These are phyloP conservation scores for Xylaria sp. DNA, from an alignment of 2,329 filamentous ascomycete genomes.

Conservation along the genomic window DNA sequence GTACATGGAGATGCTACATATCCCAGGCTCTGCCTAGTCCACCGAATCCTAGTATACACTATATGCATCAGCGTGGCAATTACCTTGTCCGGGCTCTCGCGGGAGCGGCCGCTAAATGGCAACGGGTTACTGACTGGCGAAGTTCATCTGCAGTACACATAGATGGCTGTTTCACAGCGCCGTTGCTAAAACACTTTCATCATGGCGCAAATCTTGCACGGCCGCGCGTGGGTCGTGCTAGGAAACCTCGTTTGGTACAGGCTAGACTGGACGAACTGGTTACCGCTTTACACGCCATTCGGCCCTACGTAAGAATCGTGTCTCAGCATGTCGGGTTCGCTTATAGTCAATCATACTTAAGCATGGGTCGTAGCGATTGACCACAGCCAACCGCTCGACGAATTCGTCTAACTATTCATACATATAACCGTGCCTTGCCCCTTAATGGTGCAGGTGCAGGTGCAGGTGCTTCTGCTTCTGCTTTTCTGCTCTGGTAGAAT, in stretches of 20 bases:
- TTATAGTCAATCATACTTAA: not conserved
- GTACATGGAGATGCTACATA: too few relatives aligned
- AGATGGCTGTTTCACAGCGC: conserved; percentile 8
- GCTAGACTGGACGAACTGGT: conserved; percentile 22
- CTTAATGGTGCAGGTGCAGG: too few relatives aligned
- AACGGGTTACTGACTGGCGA: conserved; percentile 15
- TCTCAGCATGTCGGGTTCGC: conserved; percentile 29
- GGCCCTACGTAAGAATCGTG: conserved; percentile 39
- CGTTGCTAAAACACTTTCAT: conserved; percentile 8
- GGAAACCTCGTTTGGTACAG: conserved; percentile 1
- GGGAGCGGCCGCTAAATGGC: conserved; percentile 15
- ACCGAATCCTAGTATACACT: too few relatives aligned
- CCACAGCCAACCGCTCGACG: not conserved
- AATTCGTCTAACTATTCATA: too few relatives aligned
- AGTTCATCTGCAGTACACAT: too few relatives aligned
- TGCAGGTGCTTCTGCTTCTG: too few relatives aligned
- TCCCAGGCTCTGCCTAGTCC: too few relatives aligned
- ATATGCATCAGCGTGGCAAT: not conserved
- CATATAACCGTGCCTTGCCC: too few relatives aligned
- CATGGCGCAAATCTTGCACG: conserved; percentile 27
- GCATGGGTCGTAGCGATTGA: conserved; percentile 5
- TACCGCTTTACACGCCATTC: conserved; percentile 31
- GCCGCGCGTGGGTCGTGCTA: conserved; percentile 28
- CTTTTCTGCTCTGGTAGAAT: too few relatives aligned
- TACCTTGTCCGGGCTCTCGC: not conserved